These are phyloP conservation scores for Sarocladium oryzae DNA, from an alignment of 2,329 filamentous ascomycete species.

Conservation along the genomic window DNA sequence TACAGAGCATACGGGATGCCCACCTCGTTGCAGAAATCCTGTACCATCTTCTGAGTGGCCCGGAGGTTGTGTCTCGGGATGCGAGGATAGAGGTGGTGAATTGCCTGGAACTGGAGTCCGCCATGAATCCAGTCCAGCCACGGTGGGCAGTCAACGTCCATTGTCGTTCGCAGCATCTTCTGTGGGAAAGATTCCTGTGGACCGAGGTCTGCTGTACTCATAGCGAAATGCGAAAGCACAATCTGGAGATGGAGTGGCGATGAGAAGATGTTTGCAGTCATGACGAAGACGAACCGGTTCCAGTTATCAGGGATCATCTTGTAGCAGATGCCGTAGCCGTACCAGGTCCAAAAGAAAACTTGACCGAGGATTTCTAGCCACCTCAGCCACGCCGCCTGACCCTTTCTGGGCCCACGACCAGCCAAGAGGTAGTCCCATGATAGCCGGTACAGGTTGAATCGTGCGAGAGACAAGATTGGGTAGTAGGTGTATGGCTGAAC, in stretches of 20 bases:
- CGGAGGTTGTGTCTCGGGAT: slow-evolving; percentile 75
- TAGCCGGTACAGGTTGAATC: slow-evolving; percentile 80
- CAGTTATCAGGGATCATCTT: slow-evolving; percentile 61
- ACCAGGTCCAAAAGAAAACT: slow-evolving; percentile 79
- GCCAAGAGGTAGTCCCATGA: slow-evolving; percentile 72
- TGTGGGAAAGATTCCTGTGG: slow-evolving; percentile 74
- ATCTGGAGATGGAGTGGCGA: slow-evolving; percentile 85
- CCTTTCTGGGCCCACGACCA: slow-evolving; percentile 64
- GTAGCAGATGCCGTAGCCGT: slow-evolving; percentile 71
- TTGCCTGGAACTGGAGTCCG: slow-evolving; percentile 74
- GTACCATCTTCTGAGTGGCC: slow-evolving; percentile 61
- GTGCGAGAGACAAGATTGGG: slow-evolving; percentile 69
- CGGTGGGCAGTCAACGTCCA: slow-evolving; percentile 75
- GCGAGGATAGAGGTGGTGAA: slow-evolving; percentile 73
- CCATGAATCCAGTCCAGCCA: slow-evolving; percentile 83
- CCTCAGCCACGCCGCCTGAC: slow-evolving; percentile 75
- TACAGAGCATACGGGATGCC: slow-evolving; percentile 74
- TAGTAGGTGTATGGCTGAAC: slow-evolving; percentile 82
- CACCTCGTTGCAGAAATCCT: slow-evolving; percentile 70
- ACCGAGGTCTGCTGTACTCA: slow-evolving; percentile 80
- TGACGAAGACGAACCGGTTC: slow-evolving; percentile 65
- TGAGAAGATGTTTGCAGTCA: slow-evolving; percentile 74
- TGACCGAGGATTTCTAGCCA: slow-evolving; percentile 74
- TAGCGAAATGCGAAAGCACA: slow-evolving; percentile 85
- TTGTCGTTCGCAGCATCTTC: slow-evolving; percentile 79